A percentile compares a stretch with the other conserved stretches of the same genome.
These are phyloP conservation scores for Polychytrium aggregatum DNA, from an alignment of 192 early-diverging fungal species.

Conservation along the genomic window DNA sequence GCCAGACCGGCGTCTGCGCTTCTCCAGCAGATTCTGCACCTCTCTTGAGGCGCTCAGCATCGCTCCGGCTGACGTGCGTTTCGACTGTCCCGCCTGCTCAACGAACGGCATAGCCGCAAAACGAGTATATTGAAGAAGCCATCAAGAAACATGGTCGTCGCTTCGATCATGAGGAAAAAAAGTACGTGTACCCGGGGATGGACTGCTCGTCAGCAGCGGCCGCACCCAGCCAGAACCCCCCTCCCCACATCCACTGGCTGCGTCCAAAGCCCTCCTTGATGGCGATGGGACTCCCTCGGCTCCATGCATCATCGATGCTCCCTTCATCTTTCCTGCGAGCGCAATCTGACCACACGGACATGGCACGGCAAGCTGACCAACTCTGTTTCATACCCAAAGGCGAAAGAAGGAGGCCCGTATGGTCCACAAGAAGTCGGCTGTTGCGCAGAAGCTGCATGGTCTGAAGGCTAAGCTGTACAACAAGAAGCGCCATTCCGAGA, in stretches of 20 bases:
- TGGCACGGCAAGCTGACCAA: background rate
- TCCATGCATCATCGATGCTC: background rate
- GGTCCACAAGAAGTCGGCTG: constrained; percentile 81
- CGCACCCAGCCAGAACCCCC: background rate
- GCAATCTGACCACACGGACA: background rate
- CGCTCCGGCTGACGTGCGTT: too few species aligned
- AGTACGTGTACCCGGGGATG: constrained; percentile 37
- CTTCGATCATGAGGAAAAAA: constrained; percentile 88
- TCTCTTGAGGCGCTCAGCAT: too few species aligned
- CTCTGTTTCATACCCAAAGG: constrained; percentile 22
- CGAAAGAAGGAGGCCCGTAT: constrained; percentile 92
- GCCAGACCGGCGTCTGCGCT: too few species aligned
- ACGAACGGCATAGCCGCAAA: too few species aligned
- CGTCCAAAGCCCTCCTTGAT: background rate
- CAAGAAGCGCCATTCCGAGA: constrained; percentile 94
- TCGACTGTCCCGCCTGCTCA: too few species aligned
- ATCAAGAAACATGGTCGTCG: constrained; percentile 96
- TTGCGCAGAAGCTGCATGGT: constrained; percentile 94
- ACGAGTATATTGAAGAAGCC: constrained; percentile 98
- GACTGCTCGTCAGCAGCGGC: background rate
- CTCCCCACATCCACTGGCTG: background rate
- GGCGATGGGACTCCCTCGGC: background rate
- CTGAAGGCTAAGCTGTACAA: constrained; percentile 97
- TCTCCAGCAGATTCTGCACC: too few species aligned
- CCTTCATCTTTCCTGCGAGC: background rate